phyloP scores from a whole-genome alignment of 805 yeast species.

The Spathaspora hagerdaliae region DNA sequence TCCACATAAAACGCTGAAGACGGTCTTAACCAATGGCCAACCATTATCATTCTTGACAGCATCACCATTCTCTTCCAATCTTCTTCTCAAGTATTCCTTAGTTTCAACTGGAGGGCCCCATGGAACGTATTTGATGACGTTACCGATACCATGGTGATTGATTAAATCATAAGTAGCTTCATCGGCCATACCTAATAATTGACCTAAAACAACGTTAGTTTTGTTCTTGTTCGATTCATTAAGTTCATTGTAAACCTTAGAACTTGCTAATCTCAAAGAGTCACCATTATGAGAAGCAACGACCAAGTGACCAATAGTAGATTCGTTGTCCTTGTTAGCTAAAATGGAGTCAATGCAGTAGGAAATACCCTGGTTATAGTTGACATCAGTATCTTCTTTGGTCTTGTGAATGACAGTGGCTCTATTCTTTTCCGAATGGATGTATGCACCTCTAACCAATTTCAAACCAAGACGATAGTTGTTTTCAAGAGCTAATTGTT shows the following conservation, averaged over 20 bases:
- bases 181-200: constrained; percentile 94
- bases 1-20: constrained; percentile 23
- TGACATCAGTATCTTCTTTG: constrained; percentile 74
- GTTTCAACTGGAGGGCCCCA: constrained; percentile 98
- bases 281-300: constrained; percentile 87
- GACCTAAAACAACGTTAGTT: constrained; percentile 79
- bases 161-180: constrained; percentile 75
- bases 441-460: constrained; percentile 92
- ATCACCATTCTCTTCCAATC: constrained; percentile 94
- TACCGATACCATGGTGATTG: constrained; percentile 57
- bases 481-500: constrained; percentile 55
- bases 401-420: constrained; percentile 62
- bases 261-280: constrained; percentile 71
- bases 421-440: constrained; percentile 82
- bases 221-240: constrained; percentile 18
- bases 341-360: constrained; percentile 58
- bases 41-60: constrained; percentile 85
- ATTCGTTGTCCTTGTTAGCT: constrained; percentile 36
- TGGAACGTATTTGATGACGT: constrained; percentile 90
- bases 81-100: constrained; percentile 80
- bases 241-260: constrained; percentile 36
- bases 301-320: constrained; percentile 70
- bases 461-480: constrained; percentile 78
- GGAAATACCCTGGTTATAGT: constrained; percentile 68
- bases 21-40: constrained; percentile 63